Percentiles rank a stretch among this genome's conserved stretches.
Evolutionary conservation across 805 yeast genomes (phyloP).

Genomic region (Ogataea minuta): DNA sequence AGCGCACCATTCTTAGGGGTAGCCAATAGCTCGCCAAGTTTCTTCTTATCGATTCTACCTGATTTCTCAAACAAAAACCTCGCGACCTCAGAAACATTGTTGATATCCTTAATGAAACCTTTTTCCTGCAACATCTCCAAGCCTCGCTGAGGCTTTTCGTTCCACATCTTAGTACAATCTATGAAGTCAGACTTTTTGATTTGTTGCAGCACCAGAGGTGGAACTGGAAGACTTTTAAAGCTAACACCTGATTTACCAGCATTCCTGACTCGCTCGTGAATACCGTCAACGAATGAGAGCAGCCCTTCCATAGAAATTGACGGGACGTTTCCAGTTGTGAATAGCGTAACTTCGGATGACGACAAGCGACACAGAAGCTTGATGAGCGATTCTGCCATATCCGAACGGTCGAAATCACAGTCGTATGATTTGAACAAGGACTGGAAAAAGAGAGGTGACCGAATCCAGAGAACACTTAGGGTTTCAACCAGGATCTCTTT

Average conservation of each 20-base stretch:
- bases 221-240: constrained; percentile 19
- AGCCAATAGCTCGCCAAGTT: constrained; percentile 82
- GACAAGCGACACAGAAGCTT: constrained; percentile 75
- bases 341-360: constrained; percentile 77
- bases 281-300: constrained; percentile 62
- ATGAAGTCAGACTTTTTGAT: constrained; percentile 72
- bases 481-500: constrained; percentile 86
- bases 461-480: constrained; percentile 74
- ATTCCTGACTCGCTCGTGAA: constrained; percentile 49
- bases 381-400: constrained; percentile 64
- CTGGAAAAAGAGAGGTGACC: constrained; percentile 76
- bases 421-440: constrained; percentile 80
- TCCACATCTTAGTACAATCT: constrained; percentile 70
- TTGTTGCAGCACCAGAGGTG: constrained; percentile 41
- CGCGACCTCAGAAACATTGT: constrained; percentile 65
- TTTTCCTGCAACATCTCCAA: constrained; percentile 59
- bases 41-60: constrained; percentile 80
- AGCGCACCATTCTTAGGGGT: constrained; percentile 65
- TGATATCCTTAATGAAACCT: constrained; percentile 52
- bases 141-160: constrained; percentile 77
- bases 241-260: constrained; percentile 28
- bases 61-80: constrained; percentile 74
- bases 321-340: constrained; percentile 84
- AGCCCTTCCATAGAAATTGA: constrained; percentile 91
- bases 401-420: constrained; percentile 85